Base-by-base conservation (phyloP, 805 yeast genomes). In the Candida berthetii region DNA sequence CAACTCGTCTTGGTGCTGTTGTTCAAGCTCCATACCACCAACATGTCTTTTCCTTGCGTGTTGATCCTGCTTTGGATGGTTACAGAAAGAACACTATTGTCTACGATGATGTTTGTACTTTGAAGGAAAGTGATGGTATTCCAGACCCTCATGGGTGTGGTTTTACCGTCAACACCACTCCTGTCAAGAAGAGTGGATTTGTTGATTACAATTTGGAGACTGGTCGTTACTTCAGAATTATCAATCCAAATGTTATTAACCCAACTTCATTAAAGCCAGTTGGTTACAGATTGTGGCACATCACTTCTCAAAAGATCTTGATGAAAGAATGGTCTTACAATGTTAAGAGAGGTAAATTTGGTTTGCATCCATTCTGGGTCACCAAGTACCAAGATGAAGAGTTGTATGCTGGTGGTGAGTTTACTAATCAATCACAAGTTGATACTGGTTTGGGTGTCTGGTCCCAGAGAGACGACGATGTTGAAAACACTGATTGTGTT, bases 1-100 rank as follows among this genome's bases (percentile, higher is more conserved):
- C 89, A 54, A 85, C 89, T 31, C 71, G 74, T 48, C 82, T 85
- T 43, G 88, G 86, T 36, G 90, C 89, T 48, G 80, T 82, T 55
- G 89, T 81, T 42, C 74, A 82, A 75, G 95, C 95, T 39, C 82
- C 91, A 25, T 82, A 80, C 69, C 95, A 85, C 61, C 95, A 85
- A 66, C 95, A 85, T 66, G 72, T 85, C 58, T 69, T 85, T 53
- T 78, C 85, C 10, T 80, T 84, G 66, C 78, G 93, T 71, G 74
- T 85, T 54, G 93, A 85, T 62, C 85, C 90, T 37, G 86, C 90
- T 46, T 60, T 85, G 38, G 95, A 85, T 59, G 95, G 93, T 52
- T 82, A 85, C 63, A 70, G 79, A 50, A 85, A 85, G 25, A 22
- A 22, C 25, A 22, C 25, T 69, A 68, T 90, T 14, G 85, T 82